phyloP scores from a whole-genome alignment of 371 early-diverging fungal species.

The Sporodiniella umbellata region DNA sequence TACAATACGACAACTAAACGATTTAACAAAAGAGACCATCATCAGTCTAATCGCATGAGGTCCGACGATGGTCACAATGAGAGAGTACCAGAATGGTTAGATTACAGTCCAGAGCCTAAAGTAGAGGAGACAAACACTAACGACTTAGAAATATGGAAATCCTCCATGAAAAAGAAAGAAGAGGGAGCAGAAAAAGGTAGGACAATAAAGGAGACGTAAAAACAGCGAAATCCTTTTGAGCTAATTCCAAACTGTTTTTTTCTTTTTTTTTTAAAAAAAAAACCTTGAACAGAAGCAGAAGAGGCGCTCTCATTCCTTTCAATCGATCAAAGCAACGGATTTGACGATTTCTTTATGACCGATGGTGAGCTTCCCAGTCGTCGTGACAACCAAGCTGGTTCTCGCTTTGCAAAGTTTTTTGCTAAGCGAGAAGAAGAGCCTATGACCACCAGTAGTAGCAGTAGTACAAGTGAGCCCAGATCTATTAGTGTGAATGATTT shows the following conservation, averaged over 20 bases:
- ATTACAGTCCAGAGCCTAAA: conserved; percentile 55
- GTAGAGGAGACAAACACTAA: conserved; percentile 35
- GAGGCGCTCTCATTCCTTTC: not conserved
- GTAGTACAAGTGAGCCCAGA: conserved; percentile 18
- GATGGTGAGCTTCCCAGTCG: conserved; percentile 7
- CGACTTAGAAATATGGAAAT: conserved; percentile 65
- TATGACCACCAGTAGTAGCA: not conserved
- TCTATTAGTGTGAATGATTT: conserved; percentile 53
- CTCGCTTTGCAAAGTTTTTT: conserved; percentile 67
- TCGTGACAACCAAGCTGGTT: conserved; percentile 42
- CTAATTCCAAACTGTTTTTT: no score
- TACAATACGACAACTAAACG: conserved; percentile 12
- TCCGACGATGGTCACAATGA: conserved; percentile 15
- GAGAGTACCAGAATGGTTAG: conserved; percentile 66
- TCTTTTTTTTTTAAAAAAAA: not conserved
- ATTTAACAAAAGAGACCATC: conserved; percentile 1
- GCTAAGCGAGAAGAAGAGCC: conserved; percentile 41
- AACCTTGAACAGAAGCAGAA: not conserved
- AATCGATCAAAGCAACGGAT: conserved; percentile 4
- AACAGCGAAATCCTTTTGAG: no score
- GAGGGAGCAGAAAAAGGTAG: not conserved
- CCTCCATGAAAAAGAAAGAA: conserved; percentile 60
- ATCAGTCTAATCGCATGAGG: not conserved
- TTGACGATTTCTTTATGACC: conserved; percentile 1
- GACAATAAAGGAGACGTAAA: not conserved